Evolutionary conservation across 306 rosid genomes (phyloP), one percentile per base, ranked within the genome.

Genomic region (Elaeagnus macrophylla): DNA sequence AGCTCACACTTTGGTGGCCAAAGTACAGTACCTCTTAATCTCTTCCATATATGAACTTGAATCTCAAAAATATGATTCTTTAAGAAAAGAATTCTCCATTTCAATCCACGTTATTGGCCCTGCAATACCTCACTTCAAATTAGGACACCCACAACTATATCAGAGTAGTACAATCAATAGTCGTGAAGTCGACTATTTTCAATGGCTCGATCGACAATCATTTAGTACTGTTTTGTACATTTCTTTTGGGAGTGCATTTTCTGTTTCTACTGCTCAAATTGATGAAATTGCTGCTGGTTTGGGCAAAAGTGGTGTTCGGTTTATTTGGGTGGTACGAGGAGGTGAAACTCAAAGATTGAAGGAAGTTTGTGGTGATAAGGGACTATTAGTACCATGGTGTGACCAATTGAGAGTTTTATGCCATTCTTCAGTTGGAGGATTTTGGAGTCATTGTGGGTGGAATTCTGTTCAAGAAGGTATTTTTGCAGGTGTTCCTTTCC

Each of bases 361-460:
- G 36, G 72, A 74, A 18, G 45, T n/a, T 12, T 77, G 72, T 67
- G 79, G 79, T 6, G 15, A 66, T 9, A 39, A 13, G 65, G 82
- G 84, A 4, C 13, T 75, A 13, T 61, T 74, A 11, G 61, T 79
- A 17, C 44, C 67, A 1, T 83, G 81, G 81, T 83, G 90, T 74
- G 90, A 83, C 57, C 90, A 83, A 49, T 54, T 83, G 67, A 77
- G 40, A 37, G 82, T 83, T 13, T 52, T 83, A 69, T 66, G 42
- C 3, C 94, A 84, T 50, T 41, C 61, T 57, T 55, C 82, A n/a
- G 12, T 78, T 0, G 82, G 81, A n/a, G 88, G 88, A 3, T 84
- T 65, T 50, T 78, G 82, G 81, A 57, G 72, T 18, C 81, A 84
- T 12, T 80, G 87, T 51, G 93, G 87, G 5, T 83, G 84, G 87